These are phyloP conservation scores for Penicillium sp. DNA, from an alignment of 2,329 filamentous ascomycete genomes.

Conservation along the genomic window DNA sequence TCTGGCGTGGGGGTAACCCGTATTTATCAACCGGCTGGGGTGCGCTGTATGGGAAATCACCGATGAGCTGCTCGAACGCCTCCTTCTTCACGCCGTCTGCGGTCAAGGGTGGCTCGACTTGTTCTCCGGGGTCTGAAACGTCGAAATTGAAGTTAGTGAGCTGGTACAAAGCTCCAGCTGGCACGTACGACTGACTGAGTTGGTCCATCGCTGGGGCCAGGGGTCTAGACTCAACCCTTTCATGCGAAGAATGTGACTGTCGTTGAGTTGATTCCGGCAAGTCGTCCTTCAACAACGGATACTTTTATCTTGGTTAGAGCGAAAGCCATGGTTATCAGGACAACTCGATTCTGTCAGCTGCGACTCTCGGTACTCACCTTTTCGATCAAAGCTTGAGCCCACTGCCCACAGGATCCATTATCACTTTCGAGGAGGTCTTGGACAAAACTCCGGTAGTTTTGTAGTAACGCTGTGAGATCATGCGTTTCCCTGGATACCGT, in stretches of 20 bases:
- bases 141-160: too few relatives aligned
- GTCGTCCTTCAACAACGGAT: conserved; percentile 1
- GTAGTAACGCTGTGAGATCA: not conserved
- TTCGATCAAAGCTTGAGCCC: not conserved
- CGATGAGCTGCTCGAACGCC: not conserved
- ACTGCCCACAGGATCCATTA: not conserved
- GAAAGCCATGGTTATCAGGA: not conserved
- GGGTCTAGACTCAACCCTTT: not conserved
- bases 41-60: not conserved
- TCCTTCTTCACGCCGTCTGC: not conserved
- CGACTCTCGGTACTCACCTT: not conserved
- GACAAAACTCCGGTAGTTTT: not conserved
- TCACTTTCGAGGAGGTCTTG: not conserved
- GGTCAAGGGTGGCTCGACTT: not conserved
- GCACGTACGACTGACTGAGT: not conserved
- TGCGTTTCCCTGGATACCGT: not conserved
- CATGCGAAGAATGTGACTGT: not conserved
- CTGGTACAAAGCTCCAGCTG: not conserved
- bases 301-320: not conserved
- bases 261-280: not conserved
- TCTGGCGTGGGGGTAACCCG: not conserved
- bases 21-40: not conserved
- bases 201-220: not conserved
- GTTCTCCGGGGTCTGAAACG: not conserved
- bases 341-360: not conserved